Conservation (phyloP, 2,329 filamentous ascomycete species). For the Exophiala xenobiotica region DNA sequence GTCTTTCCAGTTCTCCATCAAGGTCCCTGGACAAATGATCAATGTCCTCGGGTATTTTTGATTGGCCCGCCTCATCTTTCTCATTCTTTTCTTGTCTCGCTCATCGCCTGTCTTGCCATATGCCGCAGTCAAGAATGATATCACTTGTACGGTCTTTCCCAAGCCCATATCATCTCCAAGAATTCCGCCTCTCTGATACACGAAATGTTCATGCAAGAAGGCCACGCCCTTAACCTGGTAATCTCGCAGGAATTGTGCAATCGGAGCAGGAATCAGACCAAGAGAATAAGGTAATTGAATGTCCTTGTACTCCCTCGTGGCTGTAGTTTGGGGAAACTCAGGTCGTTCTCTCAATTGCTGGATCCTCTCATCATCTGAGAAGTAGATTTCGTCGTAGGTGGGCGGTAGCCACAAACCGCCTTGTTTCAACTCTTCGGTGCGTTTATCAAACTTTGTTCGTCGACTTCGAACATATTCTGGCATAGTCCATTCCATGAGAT, state of each 20-base stretch:
- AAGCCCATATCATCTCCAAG: constrained; percentile 97
- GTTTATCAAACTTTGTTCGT: constrained; percentile 66
- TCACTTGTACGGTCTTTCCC: constrained; percentile 95
- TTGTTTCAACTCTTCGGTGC: constrained; percentile 59
- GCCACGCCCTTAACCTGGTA: constrained; percentile 85
- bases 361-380: constrained; percentile 67
- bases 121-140: constrained; percentile 82
- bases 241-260: constrained; percentile 86
- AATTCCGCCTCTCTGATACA: constrained; percentile 86
- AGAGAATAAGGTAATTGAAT: constrained; percentile 72
- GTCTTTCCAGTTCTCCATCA: constrained; percentile 88
- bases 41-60: constrained; percentile 80
- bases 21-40: constrained; percentile 81
- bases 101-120: constrained; percentile 94
- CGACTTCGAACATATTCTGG: constrained; percentile 72
- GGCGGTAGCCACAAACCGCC: constrained; percentile 75
- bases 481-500: constrained; percentile 58
- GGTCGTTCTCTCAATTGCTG: constrained; percentile 68
- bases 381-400: constrained; percentile 70
- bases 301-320: constrained; percentile 70
- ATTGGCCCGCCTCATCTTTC: constrained; percentile 69
- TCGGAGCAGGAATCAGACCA: constrained; percentile 80
- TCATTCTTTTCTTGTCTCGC: constrained; percentile 80
- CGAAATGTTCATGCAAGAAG: constrained; percentile 85
- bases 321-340: constrained; percentile 60